A percentile compares a stretch with the other conserved stretches of the same genome.
These are phyloP conservation scores for Gossypium ekmanianum DNA, from an alignment of 345 rosid species.

Conservation along the genomic window DNA sequence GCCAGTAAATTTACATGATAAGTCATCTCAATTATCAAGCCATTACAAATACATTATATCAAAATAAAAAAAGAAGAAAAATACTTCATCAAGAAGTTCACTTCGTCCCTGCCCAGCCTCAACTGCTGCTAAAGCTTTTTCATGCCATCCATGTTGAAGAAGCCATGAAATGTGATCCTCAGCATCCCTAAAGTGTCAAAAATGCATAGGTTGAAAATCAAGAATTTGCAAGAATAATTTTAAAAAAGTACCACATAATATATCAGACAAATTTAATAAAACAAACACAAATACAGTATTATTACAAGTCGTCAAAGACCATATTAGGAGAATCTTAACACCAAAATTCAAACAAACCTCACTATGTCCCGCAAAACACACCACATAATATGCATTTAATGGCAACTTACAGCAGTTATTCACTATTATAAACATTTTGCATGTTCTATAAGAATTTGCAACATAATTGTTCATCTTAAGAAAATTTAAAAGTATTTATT, in stretches of 20 bases:
- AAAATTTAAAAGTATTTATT: not conserved
- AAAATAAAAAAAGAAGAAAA: not conserved
- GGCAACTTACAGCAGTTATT: not conserved
- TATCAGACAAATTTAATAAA: not conserved
- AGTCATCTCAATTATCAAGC: not conserved
- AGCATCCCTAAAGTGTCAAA: constrained; percentile 63
- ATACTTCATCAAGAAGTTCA: constrained; percentile 93
- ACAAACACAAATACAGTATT: not conserved
- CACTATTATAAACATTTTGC: not conserved
- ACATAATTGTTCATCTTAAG: not conserved
- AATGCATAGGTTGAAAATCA: not conserved
- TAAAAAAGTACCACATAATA: not conserved
- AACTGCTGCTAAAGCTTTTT: constrained; percentile 97
- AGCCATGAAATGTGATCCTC: constrained; percentile 99
- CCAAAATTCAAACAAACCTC: not conserved
- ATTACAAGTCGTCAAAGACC: not conserved
- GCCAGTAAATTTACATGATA: not conserved
- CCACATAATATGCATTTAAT: not conserved
- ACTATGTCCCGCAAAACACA: not conserved
- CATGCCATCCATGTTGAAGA: constrained; percentile 97
- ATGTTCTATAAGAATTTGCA: not conserved
- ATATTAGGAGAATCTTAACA: not conserved
- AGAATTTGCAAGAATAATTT: not conserved
- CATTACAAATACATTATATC: not conserved
- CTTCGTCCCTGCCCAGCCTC: constrained; percentile 95